phyloP scores from a whole-genome alignment of 108 stramenopile genomes.

The Discostella stelligeroides region DNA sequence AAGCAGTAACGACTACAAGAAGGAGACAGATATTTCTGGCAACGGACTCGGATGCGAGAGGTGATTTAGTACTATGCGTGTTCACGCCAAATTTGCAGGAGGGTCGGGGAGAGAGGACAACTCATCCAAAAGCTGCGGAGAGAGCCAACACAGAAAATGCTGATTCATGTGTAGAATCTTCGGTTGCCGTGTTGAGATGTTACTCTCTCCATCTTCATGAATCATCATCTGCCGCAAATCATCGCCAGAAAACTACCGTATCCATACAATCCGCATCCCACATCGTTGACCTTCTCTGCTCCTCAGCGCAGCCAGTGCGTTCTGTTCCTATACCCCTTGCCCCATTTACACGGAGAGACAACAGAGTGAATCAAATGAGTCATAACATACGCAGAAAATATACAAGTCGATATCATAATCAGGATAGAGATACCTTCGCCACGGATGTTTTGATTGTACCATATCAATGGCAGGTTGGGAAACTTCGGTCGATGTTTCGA shows the following conservation, averaged over 20 bases:
- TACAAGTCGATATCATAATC: constrained; percentile 28
- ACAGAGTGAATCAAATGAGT: not conserved
- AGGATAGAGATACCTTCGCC: constrained; percentile 49
- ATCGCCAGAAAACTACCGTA: not conserved
- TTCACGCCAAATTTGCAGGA: too few relatives aligned
- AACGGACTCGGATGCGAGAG: constrained; percentile 36
- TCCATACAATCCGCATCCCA: constrained; percentile 17
- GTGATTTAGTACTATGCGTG: constrained; percentile 43
- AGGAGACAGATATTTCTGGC: constrained; percentile 38
- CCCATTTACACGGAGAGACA: constrained; percentile 29
- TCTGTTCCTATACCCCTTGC: constrained; percentile 53
- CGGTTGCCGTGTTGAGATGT: constrained; percentile 29
- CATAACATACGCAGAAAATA: not conserved
- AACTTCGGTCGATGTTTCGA: constrained; percentile 11
- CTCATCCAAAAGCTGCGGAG: constrained; percentile 25
- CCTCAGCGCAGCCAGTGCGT: constrained; percentile 28
- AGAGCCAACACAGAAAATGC: constrained; percentile 2
- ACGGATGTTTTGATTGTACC: constrained; percentile 60
- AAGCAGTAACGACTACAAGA: not conserved
- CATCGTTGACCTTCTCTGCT: constrained; percentile 24
- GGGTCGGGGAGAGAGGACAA: too few relatives aligned
- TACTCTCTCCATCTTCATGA: constrained; percentile 33
- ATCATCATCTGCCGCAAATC: not conserved
- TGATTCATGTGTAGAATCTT: not conserved
- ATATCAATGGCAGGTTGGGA: constrained; percentile 1